These are phyloP conservation scores for Ricinus communis DNA, from an alignment of 345 rosid genomes.

Conservation along the genomic window DNA sequence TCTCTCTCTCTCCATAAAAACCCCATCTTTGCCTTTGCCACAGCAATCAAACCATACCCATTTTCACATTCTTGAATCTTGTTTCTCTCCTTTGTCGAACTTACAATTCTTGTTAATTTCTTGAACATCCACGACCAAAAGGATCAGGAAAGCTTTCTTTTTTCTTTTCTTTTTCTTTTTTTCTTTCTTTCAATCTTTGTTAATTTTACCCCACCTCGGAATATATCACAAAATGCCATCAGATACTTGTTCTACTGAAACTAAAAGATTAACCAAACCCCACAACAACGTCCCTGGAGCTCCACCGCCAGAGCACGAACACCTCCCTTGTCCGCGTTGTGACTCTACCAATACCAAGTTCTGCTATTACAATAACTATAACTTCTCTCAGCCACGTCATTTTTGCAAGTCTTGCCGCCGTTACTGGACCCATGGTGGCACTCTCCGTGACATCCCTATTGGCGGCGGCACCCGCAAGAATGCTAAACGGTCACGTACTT, in stretches of 20 bases:
- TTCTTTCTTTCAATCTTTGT: too few relatives aligned
- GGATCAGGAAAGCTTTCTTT: not conserved
- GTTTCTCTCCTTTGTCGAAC: not conserved
- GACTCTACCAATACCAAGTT: slow-evolving; percentile 88
- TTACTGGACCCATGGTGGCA: slow-evolving; percentile 97
- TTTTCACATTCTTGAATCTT: not conserved
- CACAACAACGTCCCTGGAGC: slow-evolving; percentile 32
- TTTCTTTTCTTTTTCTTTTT: too few relatives aligned
- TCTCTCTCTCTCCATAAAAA: slow-evolving; percentile 29
- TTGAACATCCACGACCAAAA: not conserved
- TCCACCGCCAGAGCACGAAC: slow-evolving; percentile 69
- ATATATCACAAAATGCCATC: slow-evolving; percentile 44
- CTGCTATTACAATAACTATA: slow-evolving; percentile 97
- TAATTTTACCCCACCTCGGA: not conserved
- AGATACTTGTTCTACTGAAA: slow-evolving; percentile 41
- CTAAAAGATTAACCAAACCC: slow-evolving; percentile 33
- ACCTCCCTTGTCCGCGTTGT: slow-evolving; percentile 92
- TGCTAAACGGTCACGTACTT: slow-evolving; percentile 73
- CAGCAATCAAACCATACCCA: not conserved
- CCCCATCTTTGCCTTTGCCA: slow-evolving; percentile 1
- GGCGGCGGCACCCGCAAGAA: slow-evolving; percentile 91
- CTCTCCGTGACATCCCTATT: slow-evolving; percentile 89
- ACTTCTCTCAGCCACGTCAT: slow-evolving; percentile 98
- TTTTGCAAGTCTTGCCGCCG: slow-evolving; percentile 96
- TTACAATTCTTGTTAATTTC: not conserved